phyloP scores from a whole-genome alignment of 768 basidiomycete genomes.

The Mycena pura region DNA sequence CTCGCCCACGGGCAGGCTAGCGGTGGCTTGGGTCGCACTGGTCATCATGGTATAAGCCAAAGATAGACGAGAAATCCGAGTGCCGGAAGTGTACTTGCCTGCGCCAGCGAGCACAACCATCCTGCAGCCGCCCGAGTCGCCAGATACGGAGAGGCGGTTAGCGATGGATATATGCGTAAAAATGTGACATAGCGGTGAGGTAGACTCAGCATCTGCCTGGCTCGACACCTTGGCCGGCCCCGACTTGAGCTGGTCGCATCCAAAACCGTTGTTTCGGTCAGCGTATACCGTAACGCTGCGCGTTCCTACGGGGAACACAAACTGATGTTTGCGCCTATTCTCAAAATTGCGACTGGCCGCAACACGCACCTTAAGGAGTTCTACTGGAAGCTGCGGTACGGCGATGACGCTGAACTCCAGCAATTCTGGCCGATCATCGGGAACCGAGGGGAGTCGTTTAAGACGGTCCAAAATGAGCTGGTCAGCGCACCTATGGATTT shows the following conservation, averaged over 20 bases:
- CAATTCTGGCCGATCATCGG: slow-evolving; percentile 93
- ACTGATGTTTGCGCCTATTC: slow-evolving; percentile 81
- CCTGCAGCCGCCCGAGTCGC: too few relatives aligned
- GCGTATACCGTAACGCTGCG: slow-evolving; percentile 76
- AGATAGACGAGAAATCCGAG: too few relatives aligned
- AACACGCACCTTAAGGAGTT: slow-evolving; percentile 95
- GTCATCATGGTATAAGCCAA: too few relatives aligned
- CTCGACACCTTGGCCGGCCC: slow-evolving; percentile 83
- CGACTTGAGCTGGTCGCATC: slow-evolving; percentile 78
- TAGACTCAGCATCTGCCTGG: slow-evolving; percentile 75
- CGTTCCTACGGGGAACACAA: slow-evolving; percentile 82
- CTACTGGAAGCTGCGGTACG: slow-evolving; percentile 99
- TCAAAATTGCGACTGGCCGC: slow-evolving; percentile 83
- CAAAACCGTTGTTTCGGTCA: slow-evolving; percentile 71
- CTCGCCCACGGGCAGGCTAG: too few relatives aligned
- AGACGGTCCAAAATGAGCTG: slow-evolving; percentile 69
- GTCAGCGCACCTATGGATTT: slow-evolving; percentile 98
- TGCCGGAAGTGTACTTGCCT: too few relatives aligned
- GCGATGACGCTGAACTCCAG: slow-evolving; percentile 81
- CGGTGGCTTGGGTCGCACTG: too few relatives aligned
- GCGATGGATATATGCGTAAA: too few relatives aligned
- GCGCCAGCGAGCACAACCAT: too few relatives aligned
- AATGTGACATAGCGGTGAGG: too few relatives aligned
- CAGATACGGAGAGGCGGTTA: too few relatives aligned
- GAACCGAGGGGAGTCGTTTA: slow-evolving; percentile 92